Evolutionary conservation across 1,284 basidiomycete genomes (phyloP).

Genomic region (Leccinum subspadiceum): DNA sequence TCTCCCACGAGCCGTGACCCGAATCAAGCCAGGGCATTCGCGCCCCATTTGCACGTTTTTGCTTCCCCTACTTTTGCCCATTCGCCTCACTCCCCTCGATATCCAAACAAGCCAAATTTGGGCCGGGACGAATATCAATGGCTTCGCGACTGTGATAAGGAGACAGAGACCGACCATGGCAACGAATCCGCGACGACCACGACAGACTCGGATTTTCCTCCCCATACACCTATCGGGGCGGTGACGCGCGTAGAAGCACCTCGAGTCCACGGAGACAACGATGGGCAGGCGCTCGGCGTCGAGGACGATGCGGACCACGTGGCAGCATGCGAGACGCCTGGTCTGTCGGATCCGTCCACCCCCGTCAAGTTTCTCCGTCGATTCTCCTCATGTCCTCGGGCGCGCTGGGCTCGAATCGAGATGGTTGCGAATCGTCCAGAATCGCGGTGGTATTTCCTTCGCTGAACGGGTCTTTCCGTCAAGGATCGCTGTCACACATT

Average conservation of each 20-base stretch:
- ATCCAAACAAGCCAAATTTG: too few relatives aligned
- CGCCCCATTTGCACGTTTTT: too few relatives aligned
- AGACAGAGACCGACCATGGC: slow-evolving; percentile 23
- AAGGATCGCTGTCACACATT: too few relatives aligned
- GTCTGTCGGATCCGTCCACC: slow-evolving; percentile 14
- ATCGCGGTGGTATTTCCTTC: too few relatives aligned
- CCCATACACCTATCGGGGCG: slow-evolving; percentile 27
- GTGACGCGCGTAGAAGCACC: slow-evolving; percentile 3
- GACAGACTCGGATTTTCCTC: slow-evolving; percentile 30
- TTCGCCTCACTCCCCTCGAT: too few relatives aligned
- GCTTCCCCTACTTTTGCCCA: too few relatives aligned
- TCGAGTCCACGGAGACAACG: slow-evolving; percentile 17
- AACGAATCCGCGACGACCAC: slow-evolving; percentile 31
- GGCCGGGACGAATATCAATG: too few relatives aligned
- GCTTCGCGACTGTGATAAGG: too few relatives aligned
- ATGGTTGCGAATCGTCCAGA: too few relatives aligned
- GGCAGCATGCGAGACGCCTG: not conserved
- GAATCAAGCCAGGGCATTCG: too few relatives aligned
- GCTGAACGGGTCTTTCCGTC: too few relatives aligned
- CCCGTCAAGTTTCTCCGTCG: slow-evolving; percentile 16
- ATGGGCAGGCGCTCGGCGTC: not conserved
- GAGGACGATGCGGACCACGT: not conserved
- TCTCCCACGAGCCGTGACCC: too few relatives aligned
- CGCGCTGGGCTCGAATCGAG: not conserved
- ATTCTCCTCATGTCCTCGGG: slow-evolving; percentile 3